Percentiles rank a stretch among this genome's conserved stretches.
Conservation (phyloP, 768 basidiomycete genomes). For the Psilocybe azurescens region DNA sequence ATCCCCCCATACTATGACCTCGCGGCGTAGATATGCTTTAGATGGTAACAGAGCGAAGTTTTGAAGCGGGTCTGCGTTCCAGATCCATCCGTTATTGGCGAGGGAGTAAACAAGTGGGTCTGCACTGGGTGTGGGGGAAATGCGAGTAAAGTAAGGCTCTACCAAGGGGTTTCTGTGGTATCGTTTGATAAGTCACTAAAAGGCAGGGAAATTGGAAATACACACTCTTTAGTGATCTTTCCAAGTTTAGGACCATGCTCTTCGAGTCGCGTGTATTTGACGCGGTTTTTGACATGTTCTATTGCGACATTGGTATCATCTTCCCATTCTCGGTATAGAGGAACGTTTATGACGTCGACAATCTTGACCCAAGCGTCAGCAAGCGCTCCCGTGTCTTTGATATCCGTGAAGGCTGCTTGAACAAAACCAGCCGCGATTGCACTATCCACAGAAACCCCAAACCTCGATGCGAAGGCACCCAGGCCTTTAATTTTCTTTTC, state of each 20-base stretch:
- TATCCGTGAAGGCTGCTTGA: constrained; percentile 64
- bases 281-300: constrained; percentile 73
- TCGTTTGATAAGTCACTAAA: constrained; percentile 3
- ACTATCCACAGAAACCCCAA: constrained; percentile 67
- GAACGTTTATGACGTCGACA: constrained; percentile 87
- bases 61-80: constrained; percentile 91
- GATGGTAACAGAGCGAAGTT: constrained; percentile 95
- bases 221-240: constrained; percentile 76
- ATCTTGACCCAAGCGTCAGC: constrained; percentile 77
- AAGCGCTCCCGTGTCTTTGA: constrained; percentile 54
- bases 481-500: constrained; percentile 64
- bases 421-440: constrained; percentile 76
- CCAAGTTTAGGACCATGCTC: constrained; percentile 84
- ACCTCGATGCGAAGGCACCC: constrained; percentile 66
- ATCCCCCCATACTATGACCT: constrained; percentile 98
- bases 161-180: constrained; percentile 75
- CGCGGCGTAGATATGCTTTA: constrained; percentile 93
- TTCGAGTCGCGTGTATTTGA: constrained; percentile 85
- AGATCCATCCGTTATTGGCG: constrained; percentile 99
- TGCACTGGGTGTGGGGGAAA: constrained; percentile 48
- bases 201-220: background rate
- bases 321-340: constrained; percentile 87
- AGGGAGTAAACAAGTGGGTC: constrained; percentile 73
- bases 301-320: constrained; percentile 79
- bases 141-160: constrained; percentile 91